These are phyloP conservation scores for Vanrija pseudolonga DNA, from an alignment of 1,284 basidiomycete species.

Conservation along the genomic window DNA sequence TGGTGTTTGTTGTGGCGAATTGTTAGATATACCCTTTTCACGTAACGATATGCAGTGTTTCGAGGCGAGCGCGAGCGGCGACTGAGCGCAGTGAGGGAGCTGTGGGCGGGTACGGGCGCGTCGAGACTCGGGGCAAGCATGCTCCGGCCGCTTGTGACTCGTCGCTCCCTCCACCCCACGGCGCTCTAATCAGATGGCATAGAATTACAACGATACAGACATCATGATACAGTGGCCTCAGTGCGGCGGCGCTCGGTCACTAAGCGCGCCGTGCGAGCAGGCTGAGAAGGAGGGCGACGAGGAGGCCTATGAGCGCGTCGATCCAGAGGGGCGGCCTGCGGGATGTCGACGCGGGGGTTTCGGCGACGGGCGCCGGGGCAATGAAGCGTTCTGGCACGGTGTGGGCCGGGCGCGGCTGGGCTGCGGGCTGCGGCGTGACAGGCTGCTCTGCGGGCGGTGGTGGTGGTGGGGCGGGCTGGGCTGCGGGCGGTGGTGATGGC, in stretches of 20 bases:
- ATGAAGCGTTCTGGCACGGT: neutral
- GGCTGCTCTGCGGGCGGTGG: neutral
- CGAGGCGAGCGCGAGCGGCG: neutral
- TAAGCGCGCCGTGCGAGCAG: constrained; percentile 2
- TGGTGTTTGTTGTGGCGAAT: neutral
- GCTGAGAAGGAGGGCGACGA: constrained; percentile 41
- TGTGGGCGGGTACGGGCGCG: neutral
- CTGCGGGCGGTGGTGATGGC: neutral
- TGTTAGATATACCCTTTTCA: neutral
- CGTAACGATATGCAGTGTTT: too few species aligned
- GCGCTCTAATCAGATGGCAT: too few species aligned
- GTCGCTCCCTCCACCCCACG: too few species aligned
- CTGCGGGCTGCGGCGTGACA: neutral
- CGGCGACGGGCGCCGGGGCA: neutral
- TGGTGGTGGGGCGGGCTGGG: neutral
- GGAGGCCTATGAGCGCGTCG: constrained; percentile 12
- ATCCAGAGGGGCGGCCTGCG: constrained; percentile 11
- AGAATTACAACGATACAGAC: too few species aligned
- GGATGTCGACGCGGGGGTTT: neutral
- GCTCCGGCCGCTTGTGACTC: too few species aligned
- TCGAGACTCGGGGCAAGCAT: neutral
- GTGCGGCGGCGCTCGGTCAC: neutral
- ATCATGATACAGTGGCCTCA: too few species aligned
- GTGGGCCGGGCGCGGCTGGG: neutral
- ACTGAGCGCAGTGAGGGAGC: neutral